phyloP scores from a whole-genome alignment of 192 early-diverging fungal species.

The Fimicolochytrium jonesii region DNA sequence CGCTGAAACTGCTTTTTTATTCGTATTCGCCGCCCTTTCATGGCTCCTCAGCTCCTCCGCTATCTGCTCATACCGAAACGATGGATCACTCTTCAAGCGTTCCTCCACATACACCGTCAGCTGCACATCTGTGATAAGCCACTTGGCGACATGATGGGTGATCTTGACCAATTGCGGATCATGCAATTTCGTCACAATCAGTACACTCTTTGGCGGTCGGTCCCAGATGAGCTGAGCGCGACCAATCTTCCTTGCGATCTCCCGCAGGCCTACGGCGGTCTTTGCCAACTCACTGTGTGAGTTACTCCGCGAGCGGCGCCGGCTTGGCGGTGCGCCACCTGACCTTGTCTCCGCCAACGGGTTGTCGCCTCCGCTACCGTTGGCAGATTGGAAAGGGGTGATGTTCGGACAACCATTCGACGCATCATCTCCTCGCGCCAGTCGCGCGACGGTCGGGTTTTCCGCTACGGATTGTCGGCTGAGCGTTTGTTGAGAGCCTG shows the following conservation, averaged over 20 bases:
- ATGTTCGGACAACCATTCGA: too few relatives aligned
- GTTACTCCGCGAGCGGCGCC: constrained; percentile 15
- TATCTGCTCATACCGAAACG: constrained; percentile 6
- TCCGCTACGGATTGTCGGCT: too few relatives aligned
- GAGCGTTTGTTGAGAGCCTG: too few relatives aligned
- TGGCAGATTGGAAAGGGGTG: too few relatives aligned
- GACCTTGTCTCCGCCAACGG: too few relatives aligned
- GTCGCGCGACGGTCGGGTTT: too few relatives aligned
- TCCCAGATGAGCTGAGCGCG: constrained; percentile 48
- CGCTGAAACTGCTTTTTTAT: too few relatives aligned
- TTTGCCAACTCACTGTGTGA: constrained; percentile 41
- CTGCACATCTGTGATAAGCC: constrained; percentile 28
- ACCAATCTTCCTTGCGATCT: constrained; percentile 51
- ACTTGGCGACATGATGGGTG: constrained; percentile 36
- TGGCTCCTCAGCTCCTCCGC: not conserved
- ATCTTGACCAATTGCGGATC: constrained; percentile 34
- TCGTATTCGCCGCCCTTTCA: too few relatives aligned
- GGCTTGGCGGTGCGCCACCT: too few relatives aligned
- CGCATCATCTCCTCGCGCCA: too few relatives aligned
- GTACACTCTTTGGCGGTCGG: constrained; percentile 32
- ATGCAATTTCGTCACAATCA: constrained; percentile 45
- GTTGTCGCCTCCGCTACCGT: too few relatives aligned
- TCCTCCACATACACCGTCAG: constrained; percentile 41
- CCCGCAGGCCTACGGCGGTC: constrained; percentile 44
- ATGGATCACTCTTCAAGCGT: constrained; percentile 23